phyloP scores from a whole-genome alignment of 2,329 filamentous ascomycete genomes.

The Sphaerulina vaccinii region DNA sequence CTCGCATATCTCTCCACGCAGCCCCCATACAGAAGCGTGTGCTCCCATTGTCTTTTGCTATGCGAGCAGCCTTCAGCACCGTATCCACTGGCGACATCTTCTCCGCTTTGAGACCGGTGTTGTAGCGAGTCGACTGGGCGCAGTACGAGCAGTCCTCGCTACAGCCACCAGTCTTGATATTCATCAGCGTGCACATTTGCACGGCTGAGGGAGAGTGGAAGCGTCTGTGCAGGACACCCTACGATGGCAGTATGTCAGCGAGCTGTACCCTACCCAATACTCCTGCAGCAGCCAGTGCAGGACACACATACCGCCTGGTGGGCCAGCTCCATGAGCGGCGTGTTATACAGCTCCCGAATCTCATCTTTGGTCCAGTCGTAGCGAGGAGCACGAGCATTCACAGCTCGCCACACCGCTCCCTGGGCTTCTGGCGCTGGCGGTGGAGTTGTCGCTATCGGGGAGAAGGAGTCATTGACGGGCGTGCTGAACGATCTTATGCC shows the following conservation, averaged over 20 bases:
- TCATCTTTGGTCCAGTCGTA: constrained; percentile 80
- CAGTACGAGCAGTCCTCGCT: constrained; percentile 93
- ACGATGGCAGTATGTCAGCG: constrained; percentile 10
- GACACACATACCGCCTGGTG: constrained; percentile 33
- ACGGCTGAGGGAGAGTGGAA: constrained; percentile 83
- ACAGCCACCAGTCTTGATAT: constrained; percentile 93
- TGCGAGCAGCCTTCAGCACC: constrained; percentile 73
- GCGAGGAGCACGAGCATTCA: constrained; percentile 60
- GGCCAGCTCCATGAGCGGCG: constrained; percentile 71
- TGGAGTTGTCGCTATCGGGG: constrained; percentile 28
- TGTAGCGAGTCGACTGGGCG: constrained; percentile 80
- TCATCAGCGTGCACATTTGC: constrained; percentile 92
- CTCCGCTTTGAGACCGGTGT: constrained; percentile 73
- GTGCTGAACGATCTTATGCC: constrained; percentile 35
- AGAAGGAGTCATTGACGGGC: constrained; percentile 37
- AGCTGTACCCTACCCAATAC: background rate
- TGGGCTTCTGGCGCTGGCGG: constrained; percentile 30
- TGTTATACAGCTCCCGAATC: constrained; percentile 77
- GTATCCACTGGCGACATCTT: constrained; percentile 77
- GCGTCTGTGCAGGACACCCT: constrained; percentile 76
- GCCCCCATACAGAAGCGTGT: constrained; percentile 95
- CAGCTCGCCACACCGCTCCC: constrained; percentile 49
- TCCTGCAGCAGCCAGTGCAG: background rate
- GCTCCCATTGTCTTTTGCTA: constrained; percentile 78
- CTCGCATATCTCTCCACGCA: constrained; percentile 91